Percentiles rank a stretch among this genome's conserved stretches.
Conservation (phyloP, 169 alveolate genomes). For the Cryptosporidium tyzzeri region DNA sequence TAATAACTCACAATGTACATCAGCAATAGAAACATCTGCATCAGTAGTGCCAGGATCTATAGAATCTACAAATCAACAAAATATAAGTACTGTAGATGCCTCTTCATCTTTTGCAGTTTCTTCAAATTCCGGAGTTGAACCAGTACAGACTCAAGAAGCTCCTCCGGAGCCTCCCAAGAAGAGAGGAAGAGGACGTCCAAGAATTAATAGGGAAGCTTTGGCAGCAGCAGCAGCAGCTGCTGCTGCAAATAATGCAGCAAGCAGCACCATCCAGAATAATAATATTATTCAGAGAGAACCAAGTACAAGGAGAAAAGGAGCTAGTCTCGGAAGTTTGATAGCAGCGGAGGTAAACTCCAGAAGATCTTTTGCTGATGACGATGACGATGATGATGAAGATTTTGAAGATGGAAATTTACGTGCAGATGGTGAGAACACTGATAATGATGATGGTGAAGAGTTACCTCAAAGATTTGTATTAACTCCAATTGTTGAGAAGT, state of each 20-base stretch:
- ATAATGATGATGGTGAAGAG: constrained; percentile 44
- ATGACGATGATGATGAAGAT: constrained; percentile 44
- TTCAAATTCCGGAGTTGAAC: not conserved
- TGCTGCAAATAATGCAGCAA: not conserved
- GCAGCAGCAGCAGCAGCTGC: constrained; percentile 57
- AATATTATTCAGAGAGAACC: constrained; percentile 46
- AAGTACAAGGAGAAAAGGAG: constrained; percentile 59
- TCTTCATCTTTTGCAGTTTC: not conserved
- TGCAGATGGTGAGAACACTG: constrained; percentile 57
- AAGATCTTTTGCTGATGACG: constrained; percentile 25
- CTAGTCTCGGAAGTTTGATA: constrained; percentile 61
- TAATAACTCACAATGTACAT: not conserved
- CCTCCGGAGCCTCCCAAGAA: constrained; percentile 60
- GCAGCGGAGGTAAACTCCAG: constrained; percentile 68
- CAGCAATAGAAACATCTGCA: not conserved
- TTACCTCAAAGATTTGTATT: constrained; percentile 48
- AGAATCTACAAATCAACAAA: not conserved
- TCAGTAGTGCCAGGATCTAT: not conserved
- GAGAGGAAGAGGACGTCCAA: constrained; percentile 70
- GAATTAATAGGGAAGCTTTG: constrained; percentile 70
- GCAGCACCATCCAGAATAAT: not conserved
- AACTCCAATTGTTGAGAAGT: constrained; percentile 71
- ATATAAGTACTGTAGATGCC: not conserved
- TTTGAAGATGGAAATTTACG: constrained; percentile 17
- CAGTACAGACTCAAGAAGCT: constrained; percentile 7